phyloP scores from a whole-genome alignment of 805 yeast species.

The Tetrapisispora arboricola region DNA sequence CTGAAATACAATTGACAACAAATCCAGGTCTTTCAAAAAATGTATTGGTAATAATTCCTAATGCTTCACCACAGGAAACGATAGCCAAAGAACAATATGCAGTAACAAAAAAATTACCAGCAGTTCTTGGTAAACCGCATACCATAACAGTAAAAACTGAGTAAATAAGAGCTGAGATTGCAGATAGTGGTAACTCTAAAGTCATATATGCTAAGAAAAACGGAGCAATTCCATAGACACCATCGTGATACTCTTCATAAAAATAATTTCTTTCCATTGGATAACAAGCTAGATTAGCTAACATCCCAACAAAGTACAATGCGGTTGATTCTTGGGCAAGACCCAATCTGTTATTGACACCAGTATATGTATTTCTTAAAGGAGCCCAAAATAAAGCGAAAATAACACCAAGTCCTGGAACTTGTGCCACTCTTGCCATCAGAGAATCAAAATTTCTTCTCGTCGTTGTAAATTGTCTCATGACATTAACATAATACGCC shows the following conservation, averaged over 20 bases:
- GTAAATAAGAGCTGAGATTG: constrained; percentile 42
- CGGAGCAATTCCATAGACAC: constrained; percentile 53
- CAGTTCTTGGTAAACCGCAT: constrained; percentile 61
- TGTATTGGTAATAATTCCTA: constrained; percentile 74
- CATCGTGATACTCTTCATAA: constrained; percentile 69
- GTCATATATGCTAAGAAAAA: constrained; percentile 39
- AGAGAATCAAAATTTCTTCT: constrained; percentile 46
- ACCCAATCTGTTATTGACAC: constrained; percentile 63
- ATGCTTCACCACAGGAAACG: constrained; percentile 70
- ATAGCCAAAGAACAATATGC: constrained; percentile 44
- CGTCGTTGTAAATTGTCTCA: constrained; percentile 31
- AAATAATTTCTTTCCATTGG: constrained; percentile 67
- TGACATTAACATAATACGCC: constrained; percentile 33
- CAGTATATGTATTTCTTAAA: constrained; percentile 34
- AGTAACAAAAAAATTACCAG: constrained; percentile 56
- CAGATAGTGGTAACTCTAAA: constrained; percentile 23
- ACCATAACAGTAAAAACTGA: constrained; percentile 55
- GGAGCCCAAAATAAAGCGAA: constrained; percentile 62
- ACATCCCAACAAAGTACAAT: constrained; percentile 67
- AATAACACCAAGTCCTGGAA: constrained; percentile 51
- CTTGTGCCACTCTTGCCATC: constrained; percentile 55
- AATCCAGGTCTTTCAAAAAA: constrained; percentile 66
- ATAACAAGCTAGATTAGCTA: constrained; percentile 66
- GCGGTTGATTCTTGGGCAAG: constrained; percentile 64
- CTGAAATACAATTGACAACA: constrained; percentile 64